A percentile compares a stretch with the other conserved stretches of the same genome.
Evolutionary conservation across 164 flowering plant species (phyloP).

Genomic region (Warburgia ugandensis): DNA sequence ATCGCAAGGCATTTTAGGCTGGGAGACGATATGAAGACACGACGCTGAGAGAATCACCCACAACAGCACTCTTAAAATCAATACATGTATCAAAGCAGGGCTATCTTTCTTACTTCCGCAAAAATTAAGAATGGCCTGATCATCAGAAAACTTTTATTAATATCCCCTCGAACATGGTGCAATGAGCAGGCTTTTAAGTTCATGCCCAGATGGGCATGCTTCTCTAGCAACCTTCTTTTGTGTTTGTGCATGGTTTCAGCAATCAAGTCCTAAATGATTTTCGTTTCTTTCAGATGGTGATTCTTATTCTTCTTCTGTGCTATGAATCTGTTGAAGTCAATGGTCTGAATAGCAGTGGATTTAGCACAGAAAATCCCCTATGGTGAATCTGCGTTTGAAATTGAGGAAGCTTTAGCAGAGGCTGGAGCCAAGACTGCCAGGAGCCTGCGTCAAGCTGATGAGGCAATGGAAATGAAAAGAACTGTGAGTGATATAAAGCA

Average conservation of each 20-base stretch:
- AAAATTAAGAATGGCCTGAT: too few species aligned
- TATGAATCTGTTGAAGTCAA: constrained; percentile 60
- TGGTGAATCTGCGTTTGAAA: constrained; percentile 59
- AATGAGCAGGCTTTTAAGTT: too few species aligned
- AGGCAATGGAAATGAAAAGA: constrained; percentile 66
- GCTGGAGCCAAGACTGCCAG: constrained; percentile 87
- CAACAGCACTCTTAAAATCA: too few species aligned
- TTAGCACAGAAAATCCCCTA: constrained; percentile 79
- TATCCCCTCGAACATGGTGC: too few species aligned
- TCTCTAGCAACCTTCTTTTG: too few species aligned
- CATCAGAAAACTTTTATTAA: too few species aligned
- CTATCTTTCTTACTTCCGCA: too few species aligned
- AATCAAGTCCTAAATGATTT: not conserved
- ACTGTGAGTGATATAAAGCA: constrained; percentile 92
- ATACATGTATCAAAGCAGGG: too few species aligned
- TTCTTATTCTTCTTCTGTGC: constrained; percentile 43
- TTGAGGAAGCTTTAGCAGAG: constrained; percentile 62
- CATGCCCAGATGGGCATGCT: too few species aligned
- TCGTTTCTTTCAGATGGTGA: constrained; percentile 46
- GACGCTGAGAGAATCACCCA: too few species aligned
- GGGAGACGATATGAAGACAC: too few species aligned
- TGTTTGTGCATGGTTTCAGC: not conserved
- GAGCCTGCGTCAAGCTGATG: constrained; percentile 57
- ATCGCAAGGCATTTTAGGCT: too few species aligned
- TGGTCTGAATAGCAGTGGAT: constrained; percentile 83